Base-by-base conservation (phyloP, 192 early-diverging fungal genomes). In the Lunasporangiospora selenospora region DNA sequence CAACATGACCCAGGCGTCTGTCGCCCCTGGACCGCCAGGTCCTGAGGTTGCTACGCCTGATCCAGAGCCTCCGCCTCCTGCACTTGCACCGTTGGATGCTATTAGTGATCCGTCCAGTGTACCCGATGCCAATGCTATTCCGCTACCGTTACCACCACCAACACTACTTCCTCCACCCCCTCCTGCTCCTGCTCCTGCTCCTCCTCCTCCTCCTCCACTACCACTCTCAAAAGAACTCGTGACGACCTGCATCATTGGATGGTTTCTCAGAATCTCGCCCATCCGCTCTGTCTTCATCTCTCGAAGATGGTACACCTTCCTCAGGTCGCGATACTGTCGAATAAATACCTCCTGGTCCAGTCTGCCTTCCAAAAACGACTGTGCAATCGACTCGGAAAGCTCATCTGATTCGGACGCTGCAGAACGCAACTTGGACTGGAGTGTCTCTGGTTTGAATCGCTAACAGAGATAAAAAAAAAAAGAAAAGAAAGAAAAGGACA, bases 231-330 rank as follows among this genome's bases (percentile, higher is more conserved):
- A n/a, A n/a, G n/a, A n/a, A n/a, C n/a, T n/a, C n/a, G n/a, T n/a
- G n/a, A n/a, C n/a, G n/a, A 26, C 38, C 50, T 8, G 41, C 21
- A 19, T 44, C 38, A 2, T 6, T 16, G 53, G 23, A 30, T 47
- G 44, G n/a, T 62, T 53, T 29, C 60, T 75, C 50, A 58, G 71
- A 34, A 71, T 67, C 18, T 49, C 48, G 30, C 47, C 75, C 26
- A 65, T 77, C 60, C 38, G 60, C 61, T 51, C 80, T 47, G 67
- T 81, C 77, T 65, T 81, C 58, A 63, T 81, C 41, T 73, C 75
- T 34, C 82, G 70, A 47, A 84, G 46, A 64, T 84, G 82, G 43
- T 84, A 84, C 27, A 84, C 82, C 44, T 84, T 84, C n/a, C 80
- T 60, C 19, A 81, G 57, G 3, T 84, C 82, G 30, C 80, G 60